A percentile compares a stretch with the other conserved stretches of the same genome.
phyloP scores from a whole-genome alignment of 2,329 filamentous ascomycete genomes.

The Coniella vitis region DNA sequence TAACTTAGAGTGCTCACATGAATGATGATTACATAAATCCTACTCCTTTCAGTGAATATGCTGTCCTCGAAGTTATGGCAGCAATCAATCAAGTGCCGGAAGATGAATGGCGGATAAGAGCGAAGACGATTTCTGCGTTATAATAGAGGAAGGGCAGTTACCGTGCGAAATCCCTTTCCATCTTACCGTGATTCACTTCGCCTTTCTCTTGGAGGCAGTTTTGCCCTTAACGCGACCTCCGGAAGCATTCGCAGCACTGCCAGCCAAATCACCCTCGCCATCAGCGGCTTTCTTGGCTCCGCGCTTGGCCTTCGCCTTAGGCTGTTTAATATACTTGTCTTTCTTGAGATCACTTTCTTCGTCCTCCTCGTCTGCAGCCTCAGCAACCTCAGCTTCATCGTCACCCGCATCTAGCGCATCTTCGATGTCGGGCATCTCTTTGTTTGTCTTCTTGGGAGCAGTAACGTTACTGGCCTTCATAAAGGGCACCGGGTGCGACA shows the following conservation, averaged over 20 bases:
- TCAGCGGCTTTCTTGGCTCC: constrained; percentile 35
- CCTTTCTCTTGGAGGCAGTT: constrained; percentile 38
- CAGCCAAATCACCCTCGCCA: constrained; percentile 43
- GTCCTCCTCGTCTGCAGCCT: constrained; percentile 59
- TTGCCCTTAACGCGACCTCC: constrained; percentile 40
- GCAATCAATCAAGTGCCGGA: too few species aligned
- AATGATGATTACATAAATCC: too few species aligned
- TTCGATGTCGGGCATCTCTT: constrained; percentile 85
- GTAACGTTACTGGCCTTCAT: constrained; percentile 82
- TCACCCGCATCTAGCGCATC: constrained; percentile 94
- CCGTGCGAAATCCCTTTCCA: not conserved
- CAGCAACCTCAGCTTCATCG: constrained; percentile 61
- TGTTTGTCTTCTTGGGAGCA: constrained; percentile 62
- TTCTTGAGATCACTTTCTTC: constrained; percentile 81
- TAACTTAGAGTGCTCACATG: too few species aligned
- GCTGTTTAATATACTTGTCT: constrained; percentile 92
- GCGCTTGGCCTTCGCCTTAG: constrained; percentile 59
- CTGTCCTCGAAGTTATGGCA: too few species aligned
- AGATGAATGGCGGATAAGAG: too few species aligned
- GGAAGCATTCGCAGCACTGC: constrained; percentile 47
- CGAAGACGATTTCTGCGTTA: too few species aligned
- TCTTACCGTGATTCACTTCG: constrained; percentile 24
- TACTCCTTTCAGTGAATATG: too few species aligned
- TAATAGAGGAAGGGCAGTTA: too few species aligned
- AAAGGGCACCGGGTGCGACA: constrained; percentile 85